Conservation (phyloP, 2,329 filamentous ascomycete genomes). For the Colletotrichum camelliae region DNA sequence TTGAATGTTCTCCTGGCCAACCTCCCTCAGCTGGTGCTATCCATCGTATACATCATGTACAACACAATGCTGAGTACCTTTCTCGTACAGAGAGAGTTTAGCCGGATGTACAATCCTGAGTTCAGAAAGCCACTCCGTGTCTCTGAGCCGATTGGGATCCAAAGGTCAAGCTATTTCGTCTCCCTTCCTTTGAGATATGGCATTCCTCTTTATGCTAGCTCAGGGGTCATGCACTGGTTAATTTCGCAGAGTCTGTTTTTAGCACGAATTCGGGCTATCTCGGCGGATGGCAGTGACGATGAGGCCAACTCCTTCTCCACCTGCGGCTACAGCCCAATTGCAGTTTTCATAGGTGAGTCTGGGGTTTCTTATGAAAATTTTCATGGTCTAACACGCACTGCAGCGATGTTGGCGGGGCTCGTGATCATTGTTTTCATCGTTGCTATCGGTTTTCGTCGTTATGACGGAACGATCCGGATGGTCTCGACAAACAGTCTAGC, state of each 20-base stretch:
- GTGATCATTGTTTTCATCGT: constrained; percentile 22
- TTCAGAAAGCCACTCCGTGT: constrained; percentile 45
- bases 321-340: constrained; percentile 31
- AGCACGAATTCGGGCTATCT: constrained; percentile 36
- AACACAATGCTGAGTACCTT: constrained; percentile 52
- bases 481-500: not conserved
- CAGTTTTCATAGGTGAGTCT: not conserved
- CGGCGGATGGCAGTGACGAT: constrained; percentile 26
- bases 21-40: constrained; percentile 50
- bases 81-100: constrained; percentile 52
- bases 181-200: constrained; percentile 49
- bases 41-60: constrained; percentile 48
- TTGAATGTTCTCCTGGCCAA: constrained; percentile 48
- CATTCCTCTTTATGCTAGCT: constrained; percentile 39
- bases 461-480: constrained; percentile 36
- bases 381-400: not conserved
- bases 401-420: constrained; percentile 22
- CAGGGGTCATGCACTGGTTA: constrained; percentile 51
- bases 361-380: not conserved
- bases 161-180: constrained; percentile 49
- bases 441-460: constrained; percentile 28
- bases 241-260: constrained; percentile 53
- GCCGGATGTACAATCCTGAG: constrained; percentile 32
- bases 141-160: constrained; percentile 41
- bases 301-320: constrained; percentile 32